Evolutionary conservation across 306 rosid genomes (phyloP).

Genomic region (Cicer yamashitae): DNA sequence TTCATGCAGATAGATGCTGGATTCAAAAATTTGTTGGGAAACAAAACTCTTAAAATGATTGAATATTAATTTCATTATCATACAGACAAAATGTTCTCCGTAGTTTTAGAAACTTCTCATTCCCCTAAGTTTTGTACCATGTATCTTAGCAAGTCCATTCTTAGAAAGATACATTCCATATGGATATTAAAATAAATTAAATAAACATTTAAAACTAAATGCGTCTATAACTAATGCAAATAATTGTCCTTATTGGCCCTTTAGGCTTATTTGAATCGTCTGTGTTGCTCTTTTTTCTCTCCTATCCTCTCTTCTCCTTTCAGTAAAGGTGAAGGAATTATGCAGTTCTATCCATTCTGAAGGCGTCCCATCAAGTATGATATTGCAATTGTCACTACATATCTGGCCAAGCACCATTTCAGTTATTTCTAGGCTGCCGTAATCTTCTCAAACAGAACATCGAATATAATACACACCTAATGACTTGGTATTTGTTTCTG

Average conservation of each 20-base stretch:
- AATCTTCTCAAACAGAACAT: conserved; percentile 25
- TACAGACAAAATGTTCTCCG: conserved; percentile 14
- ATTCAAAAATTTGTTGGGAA: not conserved
- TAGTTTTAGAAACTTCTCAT: conserved; percentile 24
- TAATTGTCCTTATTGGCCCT: conserved; percentile 11
- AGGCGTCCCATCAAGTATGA: conserved; percentile 19
- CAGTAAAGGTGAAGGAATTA: conserved; percentile 22
- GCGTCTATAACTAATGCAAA: conserved; percentile 19
- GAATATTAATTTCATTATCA: conserved; percentile 25
- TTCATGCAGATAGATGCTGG: not conserved
- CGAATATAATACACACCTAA: conserved; percentile 28
- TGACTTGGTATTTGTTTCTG: conserved; percentile 53
- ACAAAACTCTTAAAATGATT: conserved; percentile 12
- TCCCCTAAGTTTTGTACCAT: conserved; percentile 25
- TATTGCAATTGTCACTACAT: conserved; percentile 7
- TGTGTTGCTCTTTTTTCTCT: conserved; percentile 19
- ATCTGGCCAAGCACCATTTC: conserved; percentile 32
- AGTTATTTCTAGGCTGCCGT: conserved; percentile 33
- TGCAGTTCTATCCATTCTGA: conserved; percentile 11
- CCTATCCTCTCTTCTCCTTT: conserved; percentile 3
- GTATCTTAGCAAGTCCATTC: not conserved
- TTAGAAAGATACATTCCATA: conserved; percentile 6
- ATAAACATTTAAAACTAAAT: conserved; percentile 17
- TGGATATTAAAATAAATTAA: not conserved
- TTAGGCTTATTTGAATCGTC: not conserved